A percentile compares a stretch with the other conserved stretches of the same genome.
phyloP scores from a whole-genome alignment of 2,329 filamentous ascomycete genomes.

The Coniochaeta sp. region DNA sequence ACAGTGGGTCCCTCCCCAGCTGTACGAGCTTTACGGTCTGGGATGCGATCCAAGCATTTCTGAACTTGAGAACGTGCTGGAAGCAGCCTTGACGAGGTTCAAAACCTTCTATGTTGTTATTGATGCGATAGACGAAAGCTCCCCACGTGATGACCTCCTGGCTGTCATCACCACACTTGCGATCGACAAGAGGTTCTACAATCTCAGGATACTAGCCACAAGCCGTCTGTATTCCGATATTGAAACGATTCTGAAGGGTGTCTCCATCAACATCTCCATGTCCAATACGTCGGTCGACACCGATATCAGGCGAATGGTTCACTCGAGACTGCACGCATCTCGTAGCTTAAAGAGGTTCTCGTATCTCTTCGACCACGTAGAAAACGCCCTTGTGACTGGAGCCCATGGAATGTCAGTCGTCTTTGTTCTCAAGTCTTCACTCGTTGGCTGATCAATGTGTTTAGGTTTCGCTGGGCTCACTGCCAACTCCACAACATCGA shows the following conservation, averaged over 20 bases:
- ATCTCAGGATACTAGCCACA: slow-evolving; percentile 11
- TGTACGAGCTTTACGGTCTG: slow-evolving; percentile 3
- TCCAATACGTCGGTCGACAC: slow-evolving; percentile 14
- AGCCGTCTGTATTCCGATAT: not conserved
- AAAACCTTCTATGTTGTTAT: slow-evolving; percentile 9
- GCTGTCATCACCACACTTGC: slow-evolving; percentile 6
- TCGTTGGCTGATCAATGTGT: not conserved
- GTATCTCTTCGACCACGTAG: not conserved
- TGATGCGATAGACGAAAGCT: slow-evolving; percentile 16
- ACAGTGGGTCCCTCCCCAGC: slow-evolving; percentile 5
- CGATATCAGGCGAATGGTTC: slow-evolving; percentile 10
- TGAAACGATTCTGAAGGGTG: not conserved
- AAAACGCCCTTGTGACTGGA: not conserved
- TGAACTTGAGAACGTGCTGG: slow-evolving; percentile 7
- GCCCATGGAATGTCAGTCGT: not conserved
- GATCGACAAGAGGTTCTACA: slow-evolving; percentile 14
- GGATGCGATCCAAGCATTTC: slow-evolving; percentile 6
- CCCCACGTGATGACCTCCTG: slow-evolving; percentile 6
- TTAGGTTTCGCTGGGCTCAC: not conserved
- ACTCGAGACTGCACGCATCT: not conserved
- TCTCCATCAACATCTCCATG: slow-evolving; percentile 5
- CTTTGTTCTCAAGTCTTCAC: not conserved
- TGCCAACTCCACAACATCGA: slow-evolving; percentile 1
- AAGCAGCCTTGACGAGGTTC: not conserved
- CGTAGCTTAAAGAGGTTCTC: not conserved